These are phyloP conservation scores for Nicotiana sylvestris DNA, from an alignment of 257 asterid species.

Conservation along the genomic window DNA sequence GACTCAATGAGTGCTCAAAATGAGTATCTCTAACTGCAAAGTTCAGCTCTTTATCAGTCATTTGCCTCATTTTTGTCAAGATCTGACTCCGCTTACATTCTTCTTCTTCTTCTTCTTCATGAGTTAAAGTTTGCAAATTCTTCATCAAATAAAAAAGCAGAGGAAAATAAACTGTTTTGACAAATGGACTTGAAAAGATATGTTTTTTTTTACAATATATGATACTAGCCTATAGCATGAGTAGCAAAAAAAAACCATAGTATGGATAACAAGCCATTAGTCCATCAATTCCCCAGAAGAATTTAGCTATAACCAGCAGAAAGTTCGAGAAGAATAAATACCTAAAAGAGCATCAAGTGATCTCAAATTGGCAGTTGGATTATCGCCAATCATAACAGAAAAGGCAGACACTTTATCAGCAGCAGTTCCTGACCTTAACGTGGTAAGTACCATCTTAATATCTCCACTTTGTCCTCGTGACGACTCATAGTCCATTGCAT, in stretches of 20 bases:
- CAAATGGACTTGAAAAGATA: not conserved
- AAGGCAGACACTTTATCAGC: slow-evolving; percentile 92
- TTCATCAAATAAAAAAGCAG: not conserved
- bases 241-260: not conserved
- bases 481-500: slow-evolving; percentile 59
- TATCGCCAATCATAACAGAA: slow-evolving; percentile 86
- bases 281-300: not conserved
- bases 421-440: slow-evolving; percentile 95
- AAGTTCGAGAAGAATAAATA: slow-evolving; percentile 21
- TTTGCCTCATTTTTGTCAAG: not conserved
- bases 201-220: not conserved
- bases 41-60: not conserved
- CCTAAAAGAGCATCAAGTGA: slow-evolving; percentile 80
- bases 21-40: not conserved
- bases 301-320: not conserved
- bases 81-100: not conserved
- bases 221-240: not conserved
- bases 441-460: slow-evolving; percentile 78
- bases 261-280: not conserved
- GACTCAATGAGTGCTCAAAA: not conserved
- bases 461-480: slow-evolving; percentile 80
- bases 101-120: not conserved
- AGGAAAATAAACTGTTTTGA: not conserved
- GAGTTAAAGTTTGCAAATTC: not conserved
- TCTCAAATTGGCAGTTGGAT: slow-evolving; percentile 78